Percentiles rank a stretch among this genome's conserved stretches.
Evolutionary conservation across 139 green algal species (phyloP).

Genomic region (Coelastrella sp.): DNA sequence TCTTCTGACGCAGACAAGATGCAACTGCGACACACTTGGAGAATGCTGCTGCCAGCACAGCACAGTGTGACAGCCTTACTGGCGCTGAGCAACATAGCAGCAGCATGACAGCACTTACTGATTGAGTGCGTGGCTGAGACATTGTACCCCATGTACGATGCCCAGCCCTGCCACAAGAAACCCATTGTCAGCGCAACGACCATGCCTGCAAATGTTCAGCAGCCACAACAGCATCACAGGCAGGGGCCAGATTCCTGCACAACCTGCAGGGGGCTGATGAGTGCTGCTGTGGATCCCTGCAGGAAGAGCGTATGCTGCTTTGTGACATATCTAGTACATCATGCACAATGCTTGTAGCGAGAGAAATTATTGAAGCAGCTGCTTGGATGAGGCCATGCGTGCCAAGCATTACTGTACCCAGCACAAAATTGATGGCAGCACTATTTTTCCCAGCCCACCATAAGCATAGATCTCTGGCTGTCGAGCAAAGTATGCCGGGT

Average conservation of each 20-base stretch:
- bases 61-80: background rate
- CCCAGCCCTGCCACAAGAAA: constrained; percentile 31
- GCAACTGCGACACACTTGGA: too few relatives aligned
- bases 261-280: too few relatives aligned
- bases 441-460: background rate
- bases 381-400: background rate
- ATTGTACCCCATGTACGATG: constrained; percentile 20
- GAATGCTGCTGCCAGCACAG: background rate
- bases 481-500: constrained; percentile 25
- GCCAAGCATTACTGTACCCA: background rate
- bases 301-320: too few relatives aligned
- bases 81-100: background rate
- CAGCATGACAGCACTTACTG: constrained; percentile 28
- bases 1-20: too few relatives aligned
- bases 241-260: too few relatives aligned
- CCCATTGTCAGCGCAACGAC: background rate
- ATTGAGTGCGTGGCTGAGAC: constrained; percentile 37
- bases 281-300: too few relatives aligned
- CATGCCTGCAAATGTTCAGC: background rate
- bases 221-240: background rate
- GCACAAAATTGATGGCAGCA: background rate
- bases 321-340: too few relatives aligned
- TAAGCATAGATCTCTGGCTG: constrained; percentile 28
- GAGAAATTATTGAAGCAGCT: background rate
- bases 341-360: too few relatives aligned